Conservation (phyloP, 225 moss, liverwort and hornwort genomes). For the Marchantia paleacea region DNA sequence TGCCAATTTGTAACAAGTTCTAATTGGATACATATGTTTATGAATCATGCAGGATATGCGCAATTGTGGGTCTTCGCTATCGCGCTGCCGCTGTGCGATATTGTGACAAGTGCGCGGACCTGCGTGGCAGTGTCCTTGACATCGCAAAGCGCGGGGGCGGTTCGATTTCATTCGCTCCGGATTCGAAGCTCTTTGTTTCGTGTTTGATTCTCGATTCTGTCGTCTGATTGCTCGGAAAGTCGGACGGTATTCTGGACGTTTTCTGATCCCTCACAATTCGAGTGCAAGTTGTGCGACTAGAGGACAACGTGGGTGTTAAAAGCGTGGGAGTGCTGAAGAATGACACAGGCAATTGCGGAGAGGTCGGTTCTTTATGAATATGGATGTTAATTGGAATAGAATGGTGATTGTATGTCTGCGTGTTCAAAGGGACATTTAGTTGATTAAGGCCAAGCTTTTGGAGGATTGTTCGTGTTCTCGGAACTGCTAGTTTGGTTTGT, state of each 20-base stretch:
- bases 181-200: background rate
- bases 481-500: background rate
- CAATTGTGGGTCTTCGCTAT: too few species aligned
- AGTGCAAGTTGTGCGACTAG: background rate
- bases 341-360: background rate
- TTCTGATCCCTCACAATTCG: background rate
- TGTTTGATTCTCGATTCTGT: background rate
- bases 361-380: background rate
- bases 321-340: background rate
- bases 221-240: background rate
- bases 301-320: background rate
- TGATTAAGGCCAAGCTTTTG: background rate
- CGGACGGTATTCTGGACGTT: too few species aligned
- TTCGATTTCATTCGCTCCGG: constrained; percentile 2
- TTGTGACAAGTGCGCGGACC: too few species aligned
- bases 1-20: too few species aligned
- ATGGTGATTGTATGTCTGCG: background rate
- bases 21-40: too few species aligned
- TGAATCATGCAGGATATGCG: too few species aligned
- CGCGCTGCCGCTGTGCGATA: too few species aligned
- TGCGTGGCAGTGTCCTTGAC: background rate
- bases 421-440: background rate
- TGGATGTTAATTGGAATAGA: background rate
- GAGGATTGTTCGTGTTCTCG: background rate
- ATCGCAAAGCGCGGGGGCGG: background rate